Conservation (phyloP, 805 yeast genomes). For the Pichia cephalocereana region DNA sequence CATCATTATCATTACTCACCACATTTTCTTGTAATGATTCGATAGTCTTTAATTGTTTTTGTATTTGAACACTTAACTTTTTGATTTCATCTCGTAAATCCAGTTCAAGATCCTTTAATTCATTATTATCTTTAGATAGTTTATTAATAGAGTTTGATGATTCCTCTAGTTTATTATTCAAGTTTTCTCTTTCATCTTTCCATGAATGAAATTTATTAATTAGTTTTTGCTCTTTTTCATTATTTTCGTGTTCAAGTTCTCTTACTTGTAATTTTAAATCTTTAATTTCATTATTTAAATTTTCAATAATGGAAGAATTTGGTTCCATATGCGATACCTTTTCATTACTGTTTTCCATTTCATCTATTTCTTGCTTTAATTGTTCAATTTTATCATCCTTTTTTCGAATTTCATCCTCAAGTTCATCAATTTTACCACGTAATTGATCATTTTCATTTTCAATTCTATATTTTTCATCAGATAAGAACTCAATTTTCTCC, state of each 20-base stretch:
- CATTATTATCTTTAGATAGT: background rate
- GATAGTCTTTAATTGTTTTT: background rate
- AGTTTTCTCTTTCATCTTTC: background rate
- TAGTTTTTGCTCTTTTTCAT: background rate
- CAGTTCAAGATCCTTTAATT: background rate
- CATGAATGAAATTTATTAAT: background rate
- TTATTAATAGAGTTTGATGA: background rate
- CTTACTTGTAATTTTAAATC: conserved; percentile 6
- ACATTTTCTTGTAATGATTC: background rate
- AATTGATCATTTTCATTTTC: conserved; percentile 7
- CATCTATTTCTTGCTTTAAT: background rate
- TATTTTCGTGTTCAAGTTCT: conserved; percentile 7
- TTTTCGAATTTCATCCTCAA: conserved; percentile 11
- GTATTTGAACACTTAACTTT: background rate
- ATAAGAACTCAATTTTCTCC: conserved; percentile 1
- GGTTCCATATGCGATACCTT: background rate
- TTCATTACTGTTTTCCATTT: conserved; percentile 7
- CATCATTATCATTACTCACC: background rate
- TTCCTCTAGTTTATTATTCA: background rate
- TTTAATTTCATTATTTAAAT: conserved; percentile 7
- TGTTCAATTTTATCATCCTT: conserved; percentile 5
- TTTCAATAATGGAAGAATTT: conserved; percentile 8
- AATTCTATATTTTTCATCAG: conserved; percentile 3
- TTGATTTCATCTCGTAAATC: background rate
- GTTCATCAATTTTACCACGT: conserved; percentile 2